Conservation (phyloP, 106 monocot genomes). For the Triglochin maritima region DNA sequence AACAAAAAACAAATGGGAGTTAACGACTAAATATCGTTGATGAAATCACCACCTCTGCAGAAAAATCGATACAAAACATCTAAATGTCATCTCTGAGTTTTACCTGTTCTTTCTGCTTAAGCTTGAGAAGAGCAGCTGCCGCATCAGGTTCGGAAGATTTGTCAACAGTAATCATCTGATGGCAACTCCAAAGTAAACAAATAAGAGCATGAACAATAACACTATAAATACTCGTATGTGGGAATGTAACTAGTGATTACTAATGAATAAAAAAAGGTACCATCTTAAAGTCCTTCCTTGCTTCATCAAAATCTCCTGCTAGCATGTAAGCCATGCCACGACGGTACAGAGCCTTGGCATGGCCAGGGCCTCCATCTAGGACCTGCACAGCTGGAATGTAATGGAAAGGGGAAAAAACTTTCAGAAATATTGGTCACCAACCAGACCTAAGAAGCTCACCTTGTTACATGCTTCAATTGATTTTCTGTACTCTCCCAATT, state of each 20-base stretch:
- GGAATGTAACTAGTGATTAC: not conserved
- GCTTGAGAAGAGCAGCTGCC: constrained; percentile 68
- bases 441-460: constrained; percentile 20
- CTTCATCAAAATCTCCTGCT: constrained; percentile 77
- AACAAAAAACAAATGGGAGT: not conserved
- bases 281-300: constrained; percentile 76
- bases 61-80: too few species aligned
- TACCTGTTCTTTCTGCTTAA: constrained; percentile 80
- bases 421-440: not conserved
- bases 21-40: not conserved
- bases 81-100: too few species aligned
- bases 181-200: not conserved
- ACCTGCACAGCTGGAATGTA: constrained; percentile 30
- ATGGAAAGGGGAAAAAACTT: not conserved
- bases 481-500: constrained; percentile 80
- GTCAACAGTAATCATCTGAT: constrained; percentile 79
- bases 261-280: constrained; percentile 16
- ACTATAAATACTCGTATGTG: not conserved
- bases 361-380: constrained; percentile 65
- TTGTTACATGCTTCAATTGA: constrained; percentile 89
- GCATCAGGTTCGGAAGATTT: constrained; percentile 94
- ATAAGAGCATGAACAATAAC: not conserved
- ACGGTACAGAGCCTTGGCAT: constrained; percentile 76
- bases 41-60: too few species aligned
- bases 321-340: constrained; percentile 88